A percentile compares a stretch with the other conserved stretches of the same genome.
These are phyloP conservation scores for Clonostachys rhizophaga DNA, from an alignment of 2,329 filamentous ascomycete genomes.

Conservation along the genomic window DNA sequence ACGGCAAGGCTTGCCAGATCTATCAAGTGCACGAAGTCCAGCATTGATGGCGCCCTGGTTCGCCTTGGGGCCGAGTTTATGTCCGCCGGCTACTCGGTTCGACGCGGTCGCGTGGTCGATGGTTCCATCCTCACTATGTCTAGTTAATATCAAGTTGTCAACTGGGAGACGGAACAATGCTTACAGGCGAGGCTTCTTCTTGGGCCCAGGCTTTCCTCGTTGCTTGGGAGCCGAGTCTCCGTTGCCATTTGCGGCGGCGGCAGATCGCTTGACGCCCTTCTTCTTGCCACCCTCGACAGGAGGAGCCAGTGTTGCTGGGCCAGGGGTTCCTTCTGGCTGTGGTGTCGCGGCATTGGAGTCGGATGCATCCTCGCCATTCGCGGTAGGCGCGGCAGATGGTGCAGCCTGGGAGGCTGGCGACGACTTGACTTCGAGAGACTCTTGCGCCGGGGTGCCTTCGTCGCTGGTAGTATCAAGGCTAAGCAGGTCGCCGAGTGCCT, in stretches of 20 bases:
- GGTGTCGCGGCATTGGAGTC: constrained; percentile 59
- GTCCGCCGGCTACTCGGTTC: constrained; percentile 47
- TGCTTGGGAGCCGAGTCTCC: constrained; percentile 63
- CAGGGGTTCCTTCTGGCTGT: constrained; percentile 49
- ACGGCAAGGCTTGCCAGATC: constrained; percentile 85
- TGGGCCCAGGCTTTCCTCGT: constrained; percentile 85
- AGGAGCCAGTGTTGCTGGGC: constrained; percentile 52
- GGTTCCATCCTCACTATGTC: constrained; percentile 54
- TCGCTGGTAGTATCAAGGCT: constrained; percentile 36
- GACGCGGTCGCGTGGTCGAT: constrained; percentile 51
- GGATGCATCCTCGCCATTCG: constrained; percentile 50
- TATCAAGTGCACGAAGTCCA: constrained; percentile 87
- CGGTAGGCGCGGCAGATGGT: constrained; percentile 23
- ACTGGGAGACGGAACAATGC: constrained; percentile 28
- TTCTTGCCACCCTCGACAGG: constrained; percentile 63
- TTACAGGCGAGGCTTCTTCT: constrained; percentile 94
- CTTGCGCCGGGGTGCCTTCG: constrained; percentile 28
- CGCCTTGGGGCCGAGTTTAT: constrained; percentile 92
- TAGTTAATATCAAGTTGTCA: not conserved
- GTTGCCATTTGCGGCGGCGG: constrained; percentile 57
- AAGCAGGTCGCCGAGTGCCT: constrained; percentile 44
- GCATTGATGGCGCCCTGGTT: constrained; percentile 98
- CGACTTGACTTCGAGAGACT: constrained; percentile 36
- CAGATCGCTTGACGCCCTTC: constrained; percentile 69
- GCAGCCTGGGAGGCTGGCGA: constrained; percentile 31